These are phyloP conservation scores for Croton setiger DNA, from an alignment of 441 rosid genomes.

Conservation along the genomic window DNA sequence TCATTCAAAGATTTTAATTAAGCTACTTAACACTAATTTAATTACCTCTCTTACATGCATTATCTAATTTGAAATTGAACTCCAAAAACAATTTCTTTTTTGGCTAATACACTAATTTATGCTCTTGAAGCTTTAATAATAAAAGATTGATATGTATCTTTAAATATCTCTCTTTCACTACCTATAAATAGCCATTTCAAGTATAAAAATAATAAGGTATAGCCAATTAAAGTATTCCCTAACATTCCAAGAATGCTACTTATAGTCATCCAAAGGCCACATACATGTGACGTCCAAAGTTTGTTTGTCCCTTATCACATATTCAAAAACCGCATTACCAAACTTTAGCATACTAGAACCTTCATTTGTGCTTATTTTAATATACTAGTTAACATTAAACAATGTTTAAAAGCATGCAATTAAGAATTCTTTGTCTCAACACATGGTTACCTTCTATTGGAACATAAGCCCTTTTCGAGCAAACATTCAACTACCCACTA, in stretches of 20 bases:
- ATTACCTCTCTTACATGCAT: neutral
- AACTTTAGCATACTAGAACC: constrained; percentile 45
- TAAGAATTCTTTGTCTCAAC: constrained; percentile 32
- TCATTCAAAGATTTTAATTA: constrained; percentile 3
- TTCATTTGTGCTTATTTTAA: constrained; percentile 30
- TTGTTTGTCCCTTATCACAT: constrained; percentile 1
- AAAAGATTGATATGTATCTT: neutral
- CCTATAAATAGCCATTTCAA: constrained; percentile 22
- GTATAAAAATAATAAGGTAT: constrained; percentile 16
- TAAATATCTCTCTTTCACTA: constrained; percentile 4
- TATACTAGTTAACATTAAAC: constrained; percentile 22
- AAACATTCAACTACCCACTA: constrained; percentile 53
- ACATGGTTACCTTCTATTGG: constrained; percentile 42
- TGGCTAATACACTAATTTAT: neutral
- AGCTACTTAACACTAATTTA: too few relatives aligned
- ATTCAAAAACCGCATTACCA: constrained; percentile 36
- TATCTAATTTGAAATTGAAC: neutral
- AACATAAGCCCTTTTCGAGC: constrained; percentile 36
- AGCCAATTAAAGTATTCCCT: constrained; percentile 26
- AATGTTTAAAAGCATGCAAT: constrained; percentile 32
- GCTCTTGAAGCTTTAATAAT: neutral
- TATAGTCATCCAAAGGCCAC: constrained; percentile 20
- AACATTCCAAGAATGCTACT: constrained; percentile 30
- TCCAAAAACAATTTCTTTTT: neutral
- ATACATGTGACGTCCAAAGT: constrained; percentile 14